Percentiles rank a stretch among this genome's conserved stretches.
phyloP scores from a whole-genome alignment of 352 stramenopile species.

The Phytophthora macrochlamydospora region DNA sequence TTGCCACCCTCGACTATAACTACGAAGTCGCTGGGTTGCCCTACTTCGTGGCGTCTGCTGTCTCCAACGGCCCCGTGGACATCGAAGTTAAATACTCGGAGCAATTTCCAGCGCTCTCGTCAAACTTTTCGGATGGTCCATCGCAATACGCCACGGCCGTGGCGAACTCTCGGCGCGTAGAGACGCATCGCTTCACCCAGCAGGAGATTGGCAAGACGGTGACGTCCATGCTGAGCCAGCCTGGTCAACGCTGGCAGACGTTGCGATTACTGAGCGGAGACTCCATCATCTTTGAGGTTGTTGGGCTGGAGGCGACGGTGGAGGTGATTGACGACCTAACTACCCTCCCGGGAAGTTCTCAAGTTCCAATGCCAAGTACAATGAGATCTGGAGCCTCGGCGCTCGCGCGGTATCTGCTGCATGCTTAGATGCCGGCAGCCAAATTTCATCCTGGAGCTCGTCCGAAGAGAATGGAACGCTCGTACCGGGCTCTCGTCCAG shows the following conservation, averaged over 20 bases:
- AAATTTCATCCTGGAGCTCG: slow-evolving; percentile 19
- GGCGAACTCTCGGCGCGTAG: slow-evolving; percentile 33
- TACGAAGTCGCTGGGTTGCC: slow-evolving; percentile 38
- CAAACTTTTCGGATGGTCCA: slow-evolving; percentile 29
- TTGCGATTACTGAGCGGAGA: slow-evolving; percentile 18
- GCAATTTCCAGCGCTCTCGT: slow-evolving; percentile 28
- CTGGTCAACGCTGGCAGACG: slow-evolving; percentile 27
- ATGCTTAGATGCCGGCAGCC: slow-evolving; percentile 12
- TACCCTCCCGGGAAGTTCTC: slow-evolving; percentile 18
- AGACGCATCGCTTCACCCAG: slow-evolving; percentile 31
- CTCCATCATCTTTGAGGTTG: slow-evolving; percentile 17
- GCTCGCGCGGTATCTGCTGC: slow-evolving; percentile 20
- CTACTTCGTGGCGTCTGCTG: slow-evolving; percentile 29
- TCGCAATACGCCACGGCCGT: slow-evolving; percentile 29
- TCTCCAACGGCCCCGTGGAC: slow-evolving; percentile 28
- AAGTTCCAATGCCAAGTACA: slow-evolving; percentile 28
- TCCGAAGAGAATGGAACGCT: slow-evolving; percentile 21
- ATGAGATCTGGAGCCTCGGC: slow-evolving; percentile 25
- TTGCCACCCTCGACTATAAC: slow-evolving; percentile 36
- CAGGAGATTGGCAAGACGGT: slow-evolving; percentile 6
- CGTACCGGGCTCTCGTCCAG: slow-evolving; percentile 16
- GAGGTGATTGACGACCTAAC: slow-evolving; percentile 20
- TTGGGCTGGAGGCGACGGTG: slow-evolving; percentile 18
- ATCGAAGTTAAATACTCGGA: slow-evolving; percentile 42
- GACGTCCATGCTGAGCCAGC: slow-evolving; percentile 21